Evolutionary conservation across 306 rosid species (phyloP).

Genomic region (Rosa lucieae): DNA sequence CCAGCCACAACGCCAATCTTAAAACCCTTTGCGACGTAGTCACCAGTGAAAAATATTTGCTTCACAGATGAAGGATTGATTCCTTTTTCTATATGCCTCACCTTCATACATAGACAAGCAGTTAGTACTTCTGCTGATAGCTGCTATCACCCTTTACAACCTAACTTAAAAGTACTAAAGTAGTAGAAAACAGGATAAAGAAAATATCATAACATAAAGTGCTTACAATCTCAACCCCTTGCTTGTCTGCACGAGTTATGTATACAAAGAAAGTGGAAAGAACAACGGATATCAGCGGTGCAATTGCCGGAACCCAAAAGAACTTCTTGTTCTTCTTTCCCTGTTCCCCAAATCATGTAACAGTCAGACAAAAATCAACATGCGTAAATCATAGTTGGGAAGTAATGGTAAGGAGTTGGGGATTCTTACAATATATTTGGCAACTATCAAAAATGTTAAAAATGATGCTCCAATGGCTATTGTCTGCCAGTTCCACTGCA

Average conservation of each 20-base stretch:
- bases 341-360: slow-evolving; percentile 43
- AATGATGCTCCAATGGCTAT: slow-evolving; percentile 70
- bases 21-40: slow-evolving; percentile 66
- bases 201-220: background rate
- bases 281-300: slow-evolving; percentile 80
- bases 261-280: slow-evolving; percentile 81
- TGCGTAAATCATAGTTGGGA: slow-evolving; percentile 9
- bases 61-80: slow-evolving; percentile 81
- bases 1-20: slow-evolving; percentile 82
- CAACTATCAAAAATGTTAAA: slow-evolving; percentile 60
- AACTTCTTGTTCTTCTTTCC: slow-evolving; percentile 75
- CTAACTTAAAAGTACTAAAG: background rate
- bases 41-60: slow-evolving; percentile 66
- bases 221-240: slow-evolving; percentile 89
- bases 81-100: slow-evolving; percentile 68
- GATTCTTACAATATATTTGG: slow-evolving; percentile 73
- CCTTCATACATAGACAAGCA: slow-evolving; percentile 49
- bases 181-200: slow-evolving; percentile 4
- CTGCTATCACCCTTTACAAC: background rate
- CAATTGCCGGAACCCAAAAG: slow-evolving; percentile 97
- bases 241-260: slow-evolving; percentile 83
- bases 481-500: slow-evolving; percentile 99
- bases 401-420: slow-evolving; percentile 6
- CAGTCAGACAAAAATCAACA: slow-evolving; percentile 29
- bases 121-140: slow-evolving; percentile 9